These are phyloP conservation scores for Rhodotorula sphaerocarpa DNA, from an alignment of 768 basidiomycete species.

Conservation along the genomic window DNA sequence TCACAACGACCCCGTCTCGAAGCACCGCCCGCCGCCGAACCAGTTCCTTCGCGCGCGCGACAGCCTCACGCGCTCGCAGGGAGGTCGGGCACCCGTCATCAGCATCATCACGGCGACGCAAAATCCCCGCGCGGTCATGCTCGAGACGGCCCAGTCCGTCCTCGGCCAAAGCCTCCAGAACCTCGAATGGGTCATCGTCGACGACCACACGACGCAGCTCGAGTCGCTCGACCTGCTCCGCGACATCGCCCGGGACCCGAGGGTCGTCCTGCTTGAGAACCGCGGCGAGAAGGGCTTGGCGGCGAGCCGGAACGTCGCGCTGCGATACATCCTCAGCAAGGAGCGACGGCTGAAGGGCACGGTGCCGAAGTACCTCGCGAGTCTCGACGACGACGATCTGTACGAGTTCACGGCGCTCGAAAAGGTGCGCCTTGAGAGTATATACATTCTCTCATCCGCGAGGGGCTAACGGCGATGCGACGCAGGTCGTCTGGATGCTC, in stretches of 20 bases:
- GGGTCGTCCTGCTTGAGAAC: slow-evolving; percentile 15
- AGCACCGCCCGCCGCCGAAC: slow-evolving; percentile 19
- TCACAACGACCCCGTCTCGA: slow-evolving; percentile 28
- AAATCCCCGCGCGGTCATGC: slow-evolving; percentile 28
- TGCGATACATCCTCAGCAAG: slow-evolving; percentile 8
- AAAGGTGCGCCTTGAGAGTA: slow-evolving; percentile 6
- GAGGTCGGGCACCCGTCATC: slow-evolving; percentile 16
- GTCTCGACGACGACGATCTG: slow-evolving; percentile 25
- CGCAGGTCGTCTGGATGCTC: slow-evolving; percentile 30
- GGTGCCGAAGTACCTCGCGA: slow-evolving; percentile 10
- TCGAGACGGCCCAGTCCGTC: slow-evolving; percentile 18
- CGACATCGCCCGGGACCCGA: slow-evolving; percentile 13
- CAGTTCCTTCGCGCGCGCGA: slow-evolving; percentile 32
- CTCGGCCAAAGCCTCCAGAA: slow-evolving; percentile 26
- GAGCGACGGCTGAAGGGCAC: slow-evolving; percentile 2
- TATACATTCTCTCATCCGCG: not conserved
- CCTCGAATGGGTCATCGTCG: slow-evolving; percentile 32
- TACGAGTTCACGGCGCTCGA: slow-evolving; percentile 34
- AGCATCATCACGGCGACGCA: slow-evolving; percentile 32
- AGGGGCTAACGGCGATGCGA: not conserved
- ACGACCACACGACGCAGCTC: slow-evolving; percentile 25
- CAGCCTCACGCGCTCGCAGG: not conserved
- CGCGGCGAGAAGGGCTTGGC: slow-evolving; percentile 1
- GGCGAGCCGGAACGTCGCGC: slow-evolving; percentile 13
- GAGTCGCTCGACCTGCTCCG: not conserved